A percentile compares a stretch with the other conserved stretches of the same genome.
These are phyloP conservation scores for Oryza meridionalis DNA, from an alignment of 176 grass and related monocot species.

Conservation along the genomic window DNA sequence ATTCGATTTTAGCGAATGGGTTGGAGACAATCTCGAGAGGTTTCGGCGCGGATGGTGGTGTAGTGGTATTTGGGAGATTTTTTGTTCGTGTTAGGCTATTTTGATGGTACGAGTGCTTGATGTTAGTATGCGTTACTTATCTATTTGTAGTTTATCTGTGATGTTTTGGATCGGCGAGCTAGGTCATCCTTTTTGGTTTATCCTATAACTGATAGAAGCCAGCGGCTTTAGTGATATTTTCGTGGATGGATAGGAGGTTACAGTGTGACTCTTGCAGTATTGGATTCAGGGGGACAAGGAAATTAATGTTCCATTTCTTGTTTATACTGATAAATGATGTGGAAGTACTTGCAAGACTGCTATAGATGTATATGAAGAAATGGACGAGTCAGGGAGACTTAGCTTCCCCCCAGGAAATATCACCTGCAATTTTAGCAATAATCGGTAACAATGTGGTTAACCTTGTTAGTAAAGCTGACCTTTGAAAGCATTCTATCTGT, in stretches of 20 bases:
- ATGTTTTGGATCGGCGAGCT: conserved; percentile 14
- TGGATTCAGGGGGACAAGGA: neutral
- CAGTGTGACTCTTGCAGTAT: conserved; percentile 10
- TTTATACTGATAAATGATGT: neutral
- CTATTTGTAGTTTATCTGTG: neutral
- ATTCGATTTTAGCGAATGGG: conserved; percentile 28
- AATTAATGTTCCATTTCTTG: neutral
- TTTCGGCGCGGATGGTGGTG: neutral
- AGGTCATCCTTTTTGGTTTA: conserved; percentile 4
- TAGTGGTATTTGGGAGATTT: neutral
- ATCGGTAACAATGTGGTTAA: neutral
- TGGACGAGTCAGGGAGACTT: neutral
- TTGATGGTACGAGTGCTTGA: neutral
- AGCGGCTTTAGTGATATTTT: neutral
- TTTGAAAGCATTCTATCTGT: conserved; percentile 3
- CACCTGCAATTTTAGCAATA: neutral
- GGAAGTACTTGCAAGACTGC: neutral
- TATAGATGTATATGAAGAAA: neutral
- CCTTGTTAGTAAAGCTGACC: neutral
- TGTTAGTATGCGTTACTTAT: neutral
- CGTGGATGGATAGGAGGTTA: neutral
- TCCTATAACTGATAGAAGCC: neutral
- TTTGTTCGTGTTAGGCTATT: conserved; percentile 19
- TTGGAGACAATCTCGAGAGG: conserved; percentile 11
- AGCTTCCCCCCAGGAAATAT: neutral